phyloP scores from a whole-genome alignment of 2,329 filamentous ascomycete genomes.

The Sclerotinia trifoliorum region DNA sequence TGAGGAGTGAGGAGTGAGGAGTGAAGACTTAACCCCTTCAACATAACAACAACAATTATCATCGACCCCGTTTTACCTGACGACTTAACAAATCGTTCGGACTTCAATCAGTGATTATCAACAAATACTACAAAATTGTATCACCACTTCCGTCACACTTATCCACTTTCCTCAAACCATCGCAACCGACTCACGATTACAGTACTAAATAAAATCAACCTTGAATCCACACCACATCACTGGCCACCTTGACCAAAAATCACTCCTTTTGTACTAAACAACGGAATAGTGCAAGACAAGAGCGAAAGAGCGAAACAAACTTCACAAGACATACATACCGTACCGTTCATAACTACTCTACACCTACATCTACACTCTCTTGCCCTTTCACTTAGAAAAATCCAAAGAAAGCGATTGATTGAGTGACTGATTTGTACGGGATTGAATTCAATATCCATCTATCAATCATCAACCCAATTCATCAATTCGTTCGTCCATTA shows the following conservation, averaged over 20 bases:
- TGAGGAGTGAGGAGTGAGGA: neutral
- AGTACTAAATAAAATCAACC: neutral
- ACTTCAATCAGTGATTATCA: neutral
- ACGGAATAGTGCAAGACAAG: neutral
- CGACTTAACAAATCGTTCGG: neutral
- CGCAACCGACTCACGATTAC: neutral
- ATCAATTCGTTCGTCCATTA: neutral
- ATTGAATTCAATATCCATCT: neutral
- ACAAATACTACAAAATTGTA: neutral
- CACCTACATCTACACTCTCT: neutral
- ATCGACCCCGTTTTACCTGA: neutral
- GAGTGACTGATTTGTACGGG: neutral
- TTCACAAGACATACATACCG: neutral
- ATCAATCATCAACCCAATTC: neutral
- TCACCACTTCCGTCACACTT: constrained; percentile 7
- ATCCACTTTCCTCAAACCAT: neutral
- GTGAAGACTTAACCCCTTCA: neutral
- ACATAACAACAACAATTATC: too few relatives aligned
- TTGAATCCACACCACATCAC: neutral
- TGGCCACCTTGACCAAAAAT: neutral
- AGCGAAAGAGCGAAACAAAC: neutral
- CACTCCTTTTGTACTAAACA: neutral
- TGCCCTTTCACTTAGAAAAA: too few relatives aligned
- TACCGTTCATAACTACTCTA: neutral
- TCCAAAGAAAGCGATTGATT: too few relatives aligned